Percentiles rank a stretch among this genome's conserved stretches.
Evolutionary conservation across 2,329 filamentous ascomycete species (phyloP).

Genomic region (Ilyonectria mors-panacis): DNA sequence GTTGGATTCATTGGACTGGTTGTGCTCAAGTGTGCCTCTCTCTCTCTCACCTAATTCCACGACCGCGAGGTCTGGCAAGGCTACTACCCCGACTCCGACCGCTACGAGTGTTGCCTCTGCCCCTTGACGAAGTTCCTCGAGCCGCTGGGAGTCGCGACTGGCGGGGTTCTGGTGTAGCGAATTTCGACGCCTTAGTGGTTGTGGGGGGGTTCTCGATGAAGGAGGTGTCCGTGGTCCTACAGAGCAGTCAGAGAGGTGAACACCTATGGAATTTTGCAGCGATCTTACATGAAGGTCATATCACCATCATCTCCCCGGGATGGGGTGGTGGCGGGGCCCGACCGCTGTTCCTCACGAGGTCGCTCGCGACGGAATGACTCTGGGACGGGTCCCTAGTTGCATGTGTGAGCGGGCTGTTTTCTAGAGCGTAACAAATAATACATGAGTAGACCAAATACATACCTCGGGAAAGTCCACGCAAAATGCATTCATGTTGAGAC

Average conservation of each 20-base stretch:
- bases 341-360: conserved; percentile 66
- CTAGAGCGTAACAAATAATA: conserved; percentile 2
- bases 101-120: conserved; percentile 46
- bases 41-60: conserved; percentile 59
- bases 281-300: conserved; percentile 84
- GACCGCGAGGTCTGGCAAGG: conserved; percentile 62
- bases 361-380: conserved; percentile 84
- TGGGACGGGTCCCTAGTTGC: conserved; percentile 79
- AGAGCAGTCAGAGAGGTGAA: conserved; percentile 39
- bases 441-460: conserved; percentile 36
- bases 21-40: conserved; percentile 8
- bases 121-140: conserved; percentile 56
- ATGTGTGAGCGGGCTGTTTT: conserved; percentile 21
- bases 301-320: conserved; percentile 70
- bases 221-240: conserved; percentile 89
- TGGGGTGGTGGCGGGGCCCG: conserved; percentile 36
- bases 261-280: too few relatives aligned
- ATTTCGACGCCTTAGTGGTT: conserved; percentile 66
- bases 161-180: conserved; percentile 58
- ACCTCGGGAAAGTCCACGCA: conserved; percentile 98
- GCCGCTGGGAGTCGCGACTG: conserved; percentile 65
- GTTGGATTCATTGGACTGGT: background rate
- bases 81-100: conserved; percentile 60
- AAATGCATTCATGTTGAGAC: conserved; percentile 98
- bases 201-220: conserved; percentile 87